phyloP scores from a whole-genome alignment of 768 basidiomycete genomes.

The Mycena galopus region DNA sequence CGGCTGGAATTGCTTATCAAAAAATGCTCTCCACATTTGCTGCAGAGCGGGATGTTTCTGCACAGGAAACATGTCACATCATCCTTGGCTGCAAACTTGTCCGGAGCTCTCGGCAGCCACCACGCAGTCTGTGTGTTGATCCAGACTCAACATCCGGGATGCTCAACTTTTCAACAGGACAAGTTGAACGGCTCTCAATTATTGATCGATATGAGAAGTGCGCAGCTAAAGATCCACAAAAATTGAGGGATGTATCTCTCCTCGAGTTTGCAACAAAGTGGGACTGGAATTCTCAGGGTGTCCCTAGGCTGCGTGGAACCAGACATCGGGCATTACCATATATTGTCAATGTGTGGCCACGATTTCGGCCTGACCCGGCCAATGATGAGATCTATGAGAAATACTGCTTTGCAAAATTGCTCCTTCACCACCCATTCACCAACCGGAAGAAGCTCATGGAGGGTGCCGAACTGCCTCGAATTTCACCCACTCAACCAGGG shows the following conservation, averaged over 20 bases:
- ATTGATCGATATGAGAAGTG: constrained; percentile 4
- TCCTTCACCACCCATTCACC: constrained; percentile 35
- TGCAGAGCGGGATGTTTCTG: constrained; percentile 26
- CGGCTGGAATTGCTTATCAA: constrained; percentile 26
- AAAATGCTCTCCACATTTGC: constrained; percentile 31
- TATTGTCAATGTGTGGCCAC: constrained; percentile 31
- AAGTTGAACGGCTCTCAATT: not conserved
- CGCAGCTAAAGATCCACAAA: not conserved
- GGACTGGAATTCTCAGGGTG: not conserved
- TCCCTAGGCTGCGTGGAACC: not conserved
- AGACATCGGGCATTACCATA: constrained; percentile 7
- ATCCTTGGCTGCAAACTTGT: constrained; percentile 17
- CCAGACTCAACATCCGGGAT: not conserved
- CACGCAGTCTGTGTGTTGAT: constrained; percentile 24
- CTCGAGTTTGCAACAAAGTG: constrained; percentile 27
- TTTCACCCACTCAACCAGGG: not conserved
- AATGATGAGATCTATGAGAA: constrained; percentile 32
- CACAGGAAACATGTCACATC: constrained; percentile 35
- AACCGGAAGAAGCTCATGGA: constrained; percentile 3
- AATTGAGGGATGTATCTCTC: not conserved
- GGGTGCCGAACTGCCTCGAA: not conserved
- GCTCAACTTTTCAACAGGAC: not conserved
- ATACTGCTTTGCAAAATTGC: constrained; percentile 35
- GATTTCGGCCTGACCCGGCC: not conserved
- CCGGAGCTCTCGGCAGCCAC: not conserved